Conservation (phyloP, 1,284 basidiomycete genomes). For the Wallemia mellicola region DNA sequence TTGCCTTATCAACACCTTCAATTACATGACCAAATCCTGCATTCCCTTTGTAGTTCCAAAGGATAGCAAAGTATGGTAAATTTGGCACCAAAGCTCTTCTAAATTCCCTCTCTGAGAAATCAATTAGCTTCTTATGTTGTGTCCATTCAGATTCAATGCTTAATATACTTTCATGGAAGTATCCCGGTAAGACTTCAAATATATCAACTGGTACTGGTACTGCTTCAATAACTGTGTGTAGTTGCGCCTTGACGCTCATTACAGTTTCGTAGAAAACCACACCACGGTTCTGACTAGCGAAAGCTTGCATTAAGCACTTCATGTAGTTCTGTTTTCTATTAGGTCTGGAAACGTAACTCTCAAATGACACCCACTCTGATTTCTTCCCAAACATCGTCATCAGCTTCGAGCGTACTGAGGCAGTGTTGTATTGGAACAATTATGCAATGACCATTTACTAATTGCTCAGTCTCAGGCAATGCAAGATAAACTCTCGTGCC, state of each 20-base stretch:
- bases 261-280: conserved; percentile 87
- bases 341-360: too few relatives aligned
- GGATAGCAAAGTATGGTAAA: conserved; percentile 92
- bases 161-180: conserved; percentile 83
- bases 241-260: conserved; percentile 50
- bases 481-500: conserved; percentile 70
- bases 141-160: conserved; percentile 85
- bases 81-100: conserved; percentile 76
- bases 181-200: conserved; percentile 60
- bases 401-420: conserved; percentile 63
- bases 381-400: conserved; percentile 97
- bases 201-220: conserved; percentile 60
- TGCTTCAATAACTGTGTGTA: conserved; percentile 69
- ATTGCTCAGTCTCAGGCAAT: conserved; percentile 54
- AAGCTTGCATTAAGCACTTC: conserved; percentile 93
- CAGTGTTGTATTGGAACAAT: conserved; percentile 92
- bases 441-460: conserved; percentile 62
- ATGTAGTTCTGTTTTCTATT: conserved; percentile 93
- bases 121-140: conserved; percentile 83
- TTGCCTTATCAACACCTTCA: conserved; percentile 44
- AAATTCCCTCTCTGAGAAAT: conserved; percentile 64
- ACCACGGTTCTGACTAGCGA: conserved; percentile 56
- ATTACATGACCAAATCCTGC: conserved; percentile 93
- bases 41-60: conserved; percentile 89
- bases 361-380: conserved; percentile 52